Evolutionary conservation across 306 rosid species (phyloP), one percentile per base, ranked within the genome.

Genomic region (Malus orientalis): DNA sequence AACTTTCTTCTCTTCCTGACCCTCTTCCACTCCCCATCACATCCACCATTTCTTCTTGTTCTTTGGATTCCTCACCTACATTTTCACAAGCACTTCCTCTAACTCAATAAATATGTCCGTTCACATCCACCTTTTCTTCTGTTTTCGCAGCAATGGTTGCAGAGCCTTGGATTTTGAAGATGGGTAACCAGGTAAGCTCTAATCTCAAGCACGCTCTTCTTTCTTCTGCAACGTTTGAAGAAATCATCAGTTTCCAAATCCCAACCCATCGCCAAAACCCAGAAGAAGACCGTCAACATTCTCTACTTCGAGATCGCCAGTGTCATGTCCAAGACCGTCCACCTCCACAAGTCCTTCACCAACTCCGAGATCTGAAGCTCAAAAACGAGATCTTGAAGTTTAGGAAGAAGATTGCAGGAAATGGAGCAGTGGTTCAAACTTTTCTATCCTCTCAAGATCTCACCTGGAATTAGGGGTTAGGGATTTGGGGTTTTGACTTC

Each of bases 251-350:
- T 80, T 82, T 63, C 85, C 70, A 87, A 79, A 74, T 78, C 55
- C 64, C 22, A 70, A 27, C 84, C 82, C 40, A 69, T 23, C 61
- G 83, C 45, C 51, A 45, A 81, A 49, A 84, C 68, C 8, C 77
- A 75, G 73, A 88, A 79, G 78, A 88, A 84, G 62, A 76, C 70
- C 3, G 75, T 95, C 19, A 97, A 88, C 12, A 95, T 95, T 87
- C 98, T 95, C 49, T 95, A 97, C 44, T 92, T 95, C 74, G 97
- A 95, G 78, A 96, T 95, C 2, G 97, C 96, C 30, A 95, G 86
- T 69, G 90, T 92, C 6, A 90, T 92, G 92, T 92, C 97, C 27
- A 92, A 92, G 85, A 92, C 79, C 3, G 84, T 92, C 76, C 89
- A 86, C 58, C 96, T 95, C 81, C 87, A 92, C 79, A 87, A 89